These are phyloP conservation scores for Solanum clarkiae DNA, from an alignment of 257 asterid species.

Conservation along the genomic window DNA sequence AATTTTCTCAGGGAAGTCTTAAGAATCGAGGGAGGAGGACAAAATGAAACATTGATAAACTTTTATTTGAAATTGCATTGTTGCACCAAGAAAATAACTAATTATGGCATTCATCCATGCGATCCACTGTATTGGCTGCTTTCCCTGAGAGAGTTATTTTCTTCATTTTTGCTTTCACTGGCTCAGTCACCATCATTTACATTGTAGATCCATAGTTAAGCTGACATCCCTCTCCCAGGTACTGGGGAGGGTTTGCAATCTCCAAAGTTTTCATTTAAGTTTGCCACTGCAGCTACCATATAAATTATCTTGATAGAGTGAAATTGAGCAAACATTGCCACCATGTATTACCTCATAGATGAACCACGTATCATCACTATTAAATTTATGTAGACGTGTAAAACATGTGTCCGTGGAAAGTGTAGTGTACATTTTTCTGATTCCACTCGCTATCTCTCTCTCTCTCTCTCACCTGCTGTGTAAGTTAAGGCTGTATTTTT, in stretches of 20 bases:
- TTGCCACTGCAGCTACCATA: neutral
- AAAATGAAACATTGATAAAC: neutral
- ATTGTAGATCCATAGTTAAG: neutral
- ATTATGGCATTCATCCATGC: neutral
- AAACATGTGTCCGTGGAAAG: neutral
- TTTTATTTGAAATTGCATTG: neutral
- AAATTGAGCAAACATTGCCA: neutral
- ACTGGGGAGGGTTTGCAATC: neutral
- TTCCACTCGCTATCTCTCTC: neutral
- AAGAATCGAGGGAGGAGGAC: neutral
- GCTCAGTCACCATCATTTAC: neutral
- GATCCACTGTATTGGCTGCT: neutral
- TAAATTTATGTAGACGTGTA: neutral
- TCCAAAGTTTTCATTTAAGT: neutral
- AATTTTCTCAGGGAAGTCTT: neutral
- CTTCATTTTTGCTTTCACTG: neutral
- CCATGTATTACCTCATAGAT: neutral
- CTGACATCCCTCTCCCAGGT: neutral
- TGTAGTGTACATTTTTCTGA: neutral
- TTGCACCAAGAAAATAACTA: neutral
- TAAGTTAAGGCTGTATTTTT: neutral
- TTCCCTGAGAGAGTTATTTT: neutral
- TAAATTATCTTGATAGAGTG: neutral
- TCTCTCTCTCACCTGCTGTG: neutral
- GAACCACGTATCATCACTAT: neutral